These are phyloP conservation scores for Leptographium procerum DNA, from an alignment of 2,329 filamentous ascomycete genomes.

Conservation along the genomic window DNA sequence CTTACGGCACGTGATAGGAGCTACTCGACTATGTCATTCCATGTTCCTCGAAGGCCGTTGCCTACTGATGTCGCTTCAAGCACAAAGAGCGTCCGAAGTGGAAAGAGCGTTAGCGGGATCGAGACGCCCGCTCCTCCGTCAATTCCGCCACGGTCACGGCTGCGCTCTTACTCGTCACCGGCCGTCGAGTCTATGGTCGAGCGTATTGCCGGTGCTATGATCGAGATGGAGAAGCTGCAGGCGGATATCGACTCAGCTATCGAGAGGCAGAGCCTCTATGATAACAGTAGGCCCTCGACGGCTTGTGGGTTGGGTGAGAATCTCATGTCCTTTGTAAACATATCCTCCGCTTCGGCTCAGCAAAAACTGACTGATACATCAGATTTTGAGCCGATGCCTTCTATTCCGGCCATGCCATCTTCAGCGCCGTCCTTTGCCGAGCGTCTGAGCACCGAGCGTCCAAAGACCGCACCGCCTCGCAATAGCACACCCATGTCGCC, in stretches of 20 bases:
- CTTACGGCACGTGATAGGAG: conserved; percentile 29
- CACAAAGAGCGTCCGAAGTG: not conserved
- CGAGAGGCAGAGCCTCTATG: conserved; percentile 48
- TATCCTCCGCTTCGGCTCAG: not conserved
- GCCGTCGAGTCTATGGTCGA: conserved; percentile 41
- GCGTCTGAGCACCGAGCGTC: conserved; percentile 37
- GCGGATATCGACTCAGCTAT: conserved; percentile 48
- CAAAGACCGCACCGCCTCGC: conserved; percentile 21
- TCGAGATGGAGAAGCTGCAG: conserved; percentile 47
- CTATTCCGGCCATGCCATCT: conserved; percentile 45
- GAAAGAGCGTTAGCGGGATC: not conserved
- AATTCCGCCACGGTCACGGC: conserved; percentile 34
- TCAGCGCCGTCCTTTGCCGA: conserved; percentile 46
- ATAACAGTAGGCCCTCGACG: conserved; percentile 41
- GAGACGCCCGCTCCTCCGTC: conserved; percentile 20
- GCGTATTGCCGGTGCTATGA: conserved; percentile 43
- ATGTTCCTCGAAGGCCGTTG: conserved; percentile 36
- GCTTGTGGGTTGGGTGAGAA: conserved; percentile 29
- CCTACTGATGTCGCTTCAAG: conserved; percentile 5
- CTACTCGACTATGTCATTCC: conserved; percentile 43
- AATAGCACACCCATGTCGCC: conserved; percentile 1
- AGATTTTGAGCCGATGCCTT: conserved; percentile 41
- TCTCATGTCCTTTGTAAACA: not conserved
- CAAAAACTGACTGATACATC: not conserved
- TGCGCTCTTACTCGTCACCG: conserved; percentile 33